These are phyloP conservation scores for Rhododendron molle DNA, from an alignment of 148 eudicot species.

Conservation along the genomic window DNA sequence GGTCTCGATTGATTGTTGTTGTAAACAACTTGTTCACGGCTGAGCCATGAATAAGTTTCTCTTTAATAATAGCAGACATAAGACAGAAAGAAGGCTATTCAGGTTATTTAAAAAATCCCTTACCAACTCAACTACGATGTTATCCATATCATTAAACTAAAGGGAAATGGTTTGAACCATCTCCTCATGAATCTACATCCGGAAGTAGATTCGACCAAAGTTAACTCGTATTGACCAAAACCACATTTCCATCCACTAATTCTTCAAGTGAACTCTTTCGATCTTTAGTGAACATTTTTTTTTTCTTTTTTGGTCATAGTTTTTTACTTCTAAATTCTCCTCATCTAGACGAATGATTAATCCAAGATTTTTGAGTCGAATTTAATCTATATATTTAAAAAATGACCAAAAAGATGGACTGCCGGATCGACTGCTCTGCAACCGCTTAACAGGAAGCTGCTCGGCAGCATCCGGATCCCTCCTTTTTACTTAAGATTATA, in stretches of 20 bases:
- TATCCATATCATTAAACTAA: neutral
- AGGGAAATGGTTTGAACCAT: neutral
- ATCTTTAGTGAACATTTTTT: neutral
- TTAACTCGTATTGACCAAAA: neutral
- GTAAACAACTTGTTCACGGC: too few relatives aligned
- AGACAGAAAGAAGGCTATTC: neutral
- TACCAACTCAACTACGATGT: neutral
- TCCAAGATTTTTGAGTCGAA: neutral
- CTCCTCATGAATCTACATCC: neutral
- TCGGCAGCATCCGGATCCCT: too few relatives aligned
- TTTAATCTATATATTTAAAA: neutral
- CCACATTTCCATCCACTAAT: constrained; percentile 1
- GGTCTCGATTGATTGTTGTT: too few relatives aligned
- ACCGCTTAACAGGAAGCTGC: too few relatives aligned
- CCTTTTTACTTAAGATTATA: neutral
- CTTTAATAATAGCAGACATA: neutral
- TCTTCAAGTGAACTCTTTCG: neutral
- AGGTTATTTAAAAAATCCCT: neutral
- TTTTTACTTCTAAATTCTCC: neutral
- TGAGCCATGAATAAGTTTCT: too few relatives aligned
- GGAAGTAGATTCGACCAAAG: neutral
- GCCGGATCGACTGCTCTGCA: too few relatives aligned
- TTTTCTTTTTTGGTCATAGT: neutral
- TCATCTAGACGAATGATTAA: neutral
- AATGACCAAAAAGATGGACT: neutral